Percentiles rank a stretch among this genome's conserved stretches.
Conservation (phyloP, 2,329 filamentous ascomycete genomes). For the Geosmithia putterillii region DNA sequence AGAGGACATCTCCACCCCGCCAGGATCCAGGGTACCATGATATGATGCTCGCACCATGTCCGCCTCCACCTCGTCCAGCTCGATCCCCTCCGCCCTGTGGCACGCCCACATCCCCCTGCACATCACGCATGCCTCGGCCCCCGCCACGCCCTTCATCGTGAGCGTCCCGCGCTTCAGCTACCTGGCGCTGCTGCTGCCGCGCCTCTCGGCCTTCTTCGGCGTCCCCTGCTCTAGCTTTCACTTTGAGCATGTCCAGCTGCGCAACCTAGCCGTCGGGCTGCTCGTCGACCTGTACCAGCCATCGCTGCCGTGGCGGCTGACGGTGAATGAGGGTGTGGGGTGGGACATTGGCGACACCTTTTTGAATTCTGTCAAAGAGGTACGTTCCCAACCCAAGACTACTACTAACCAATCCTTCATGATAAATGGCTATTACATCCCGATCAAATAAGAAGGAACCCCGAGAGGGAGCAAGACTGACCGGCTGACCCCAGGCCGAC, state of each 20-base stretch:
- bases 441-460: too few species aligned
- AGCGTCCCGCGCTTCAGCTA: constrained; percentile 47
- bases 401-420: not conserved
- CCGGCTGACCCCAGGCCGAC: constrained; percentile 45
- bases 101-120: constrained; percentile 38
- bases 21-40: too few species aligned
- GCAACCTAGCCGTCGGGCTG: constrained; percentile 40
- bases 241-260: constrained; percentile 39
- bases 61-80: too few species aligned
- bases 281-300: constrained; percentile 46
- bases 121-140: constrained; percentile 37
- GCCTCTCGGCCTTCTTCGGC: constrained; percentile 37
- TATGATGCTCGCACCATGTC: too few species aligned
- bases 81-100: constrained; percentile 39
- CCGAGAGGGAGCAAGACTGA: too few species aligned
- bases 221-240: constrained; percentile 45
- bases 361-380: constrained; percentile 52
- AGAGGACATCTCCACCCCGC: too few species aligned
- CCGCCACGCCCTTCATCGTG: constrained; percentile 37
- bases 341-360: constrained; percentile 53
- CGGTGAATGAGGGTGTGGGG: constrained; percentile 38
- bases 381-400: constrained; percentile 11
- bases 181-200: constrained; percentile 43
- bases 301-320: constrained; percentile 39
- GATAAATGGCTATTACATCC: not conserved